A percentile compares a stretch with the other conserved stretches of the same genome.
Conservation (phyloP, 148 eudicot genomes). For the Rhododendron mucronatum region DNA sequence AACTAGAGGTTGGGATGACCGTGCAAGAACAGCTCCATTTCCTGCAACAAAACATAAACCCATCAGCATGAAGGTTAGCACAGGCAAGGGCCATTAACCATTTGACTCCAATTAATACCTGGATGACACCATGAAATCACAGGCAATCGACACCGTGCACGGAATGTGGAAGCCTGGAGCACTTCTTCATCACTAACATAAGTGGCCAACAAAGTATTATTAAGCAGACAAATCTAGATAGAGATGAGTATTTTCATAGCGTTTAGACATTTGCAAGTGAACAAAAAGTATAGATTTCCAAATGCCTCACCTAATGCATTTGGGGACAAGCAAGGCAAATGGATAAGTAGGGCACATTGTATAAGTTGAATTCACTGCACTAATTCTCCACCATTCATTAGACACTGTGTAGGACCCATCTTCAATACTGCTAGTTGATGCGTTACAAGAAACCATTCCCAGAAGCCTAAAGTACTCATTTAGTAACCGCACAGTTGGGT, state of each 20-base stretch:
- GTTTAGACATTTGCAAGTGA: not conserved
- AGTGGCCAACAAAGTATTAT: slow-evolving; percentile 17
- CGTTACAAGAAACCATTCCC: slow-evolving; percentile 53
- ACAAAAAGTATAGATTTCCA: not conserved
- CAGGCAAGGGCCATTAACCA: not conserved
- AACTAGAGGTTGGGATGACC: slow-evolving; percentile 97
- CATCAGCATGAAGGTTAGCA: not conserved
- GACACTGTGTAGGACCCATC: slow-evolving; percentile 74
- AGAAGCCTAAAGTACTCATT: slow-evolving; percentile 93
- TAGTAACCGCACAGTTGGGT: slow-evolving; percentile 71
- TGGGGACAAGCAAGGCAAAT: slow-evolving; percentile 88
- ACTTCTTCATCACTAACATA: slow-evolving; percentile 77
- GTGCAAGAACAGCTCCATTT: slow-evolving; percentile 93
- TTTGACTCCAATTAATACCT: slow-evolving; percentile 33
- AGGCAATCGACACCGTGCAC: slow-evolving; percentile 87
- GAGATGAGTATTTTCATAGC: not conserved
- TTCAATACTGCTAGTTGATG: slow-evolving; percentile 52
- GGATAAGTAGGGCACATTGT: slow-evolving; percentile 83
- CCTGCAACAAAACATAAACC: slow-evolving; percentile 31
- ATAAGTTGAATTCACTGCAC: slow-evolving; percentile 65
- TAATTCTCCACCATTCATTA: slow-evolving; percentile 85
- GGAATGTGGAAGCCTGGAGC: slow-evolving; percentile 83
- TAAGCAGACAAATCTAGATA: slow-evolving; percentile 5
- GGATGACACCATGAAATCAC: slow-evolving; percentile 87
- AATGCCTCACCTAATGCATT: slow-evolving; percentile 63